These are phyloP conservation scores for Apodospora peruviana DNA, from an alignment of 495 filamentous ascomycete genomes.

Conservation along the genomic window DNA sequence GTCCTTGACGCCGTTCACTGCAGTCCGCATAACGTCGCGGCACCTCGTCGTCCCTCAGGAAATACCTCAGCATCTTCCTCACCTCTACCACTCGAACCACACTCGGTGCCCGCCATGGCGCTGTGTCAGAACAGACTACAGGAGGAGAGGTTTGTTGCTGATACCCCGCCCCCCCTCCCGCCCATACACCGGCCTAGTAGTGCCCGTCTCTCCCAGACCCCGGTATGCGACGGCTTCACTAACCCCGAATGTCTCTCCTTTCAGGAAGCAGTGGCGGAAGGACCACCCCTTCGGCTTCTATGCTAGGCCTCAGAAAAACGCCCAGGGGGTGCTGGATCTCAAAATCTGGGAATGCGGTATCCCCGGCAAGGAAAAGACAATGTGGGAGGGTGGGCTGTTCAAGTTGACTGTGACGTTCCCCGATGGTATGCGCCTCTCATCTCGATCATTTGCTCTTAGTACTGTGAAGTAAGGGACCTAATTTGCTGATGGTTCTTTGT, in stretches of 20 bases:
- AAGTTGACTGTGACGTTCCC: slow-evolving; percentile 91
- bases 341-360: slow-evolving; percentile 97
- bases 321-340: slow-evolving; percentile 77
- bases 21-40: neutral
- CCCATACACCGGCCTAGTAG: neutral
- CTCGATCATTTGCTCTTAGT: too few species aligned
- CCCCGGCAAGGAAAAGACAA: slow-evolving; percentile 88
- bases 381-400: slow-evolving; percentile 95
- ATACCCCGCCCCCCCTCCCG: neutral
- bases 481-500: slow-evolving; percentile 11
- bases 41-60: neutral
- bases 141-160: slow-evolving; percentile 70
- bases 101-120: slow-evolving; percentile 53
- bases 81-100: neutral
- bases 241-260: slow-evolving; percentile 1
- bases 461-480: neutral
- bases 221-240: slow-evolving; percentile 10
- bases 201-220: too few species aligned
- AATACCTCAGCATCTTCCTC: slow-evolving; percentile 3
- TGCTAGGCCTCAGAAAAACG: slow-evolving; percentile 76
- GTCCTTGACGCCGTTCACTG: slow-evolving; percentile 10
- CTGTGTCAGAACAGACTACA: slow-evolving; percentile 83
- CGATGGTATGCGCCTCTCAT: slow-evolving; percentile 62
- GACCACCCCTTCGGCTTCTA: slow-evolving; percentile 99
- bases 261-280: slow-evolving; percentile 89